Conservation (phyloP, 306 rosid species). For the Quercus engelmannii region DNA sequence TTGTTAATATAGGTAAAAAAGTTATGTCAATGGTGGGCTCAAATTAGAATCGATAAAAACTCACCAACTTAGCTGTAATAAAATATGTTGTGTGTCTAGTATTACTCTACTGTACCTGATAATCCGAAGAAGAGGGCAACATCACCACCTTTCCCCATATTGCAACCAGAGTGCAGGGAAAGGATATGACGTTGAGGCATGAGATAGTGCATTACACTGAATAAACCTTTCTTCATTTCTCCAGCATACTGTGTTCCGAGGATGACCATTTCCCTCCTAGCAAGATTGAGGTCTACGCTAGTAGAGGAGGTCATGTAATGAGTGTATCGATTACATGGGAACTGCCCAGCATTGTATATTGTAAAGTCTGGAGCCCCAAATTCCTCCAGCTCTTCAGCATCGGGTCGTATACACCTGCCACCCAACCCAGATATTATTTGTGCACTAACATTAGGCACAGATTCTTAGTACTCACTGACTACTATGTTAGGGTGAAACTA, state of each 20-base stretch:
- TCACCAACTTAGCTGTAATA: too few species aligned
- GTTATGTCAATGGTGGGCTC: too few species aligned
- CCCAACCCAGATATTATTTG: conserved; percentile 3
- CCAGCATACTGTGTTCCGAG: conserved; percentile 97
- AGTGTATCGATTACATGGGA: conserved; percentile 93
- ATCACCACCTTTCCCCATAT: conserved; percentile 76
- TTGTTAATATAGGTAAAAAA: too few species aligned
- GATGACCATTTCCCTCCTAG: conserved; percentile 92
- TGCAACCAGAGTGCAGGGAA: conserved; percentile 93
- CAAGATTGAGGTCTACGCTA: conserved; percentile 80
- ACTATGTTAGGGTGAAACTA: too few species aligned
- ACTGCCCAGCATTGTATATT: conserved; percentile 89
- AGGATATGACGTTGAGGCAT: conserved; percentile 82
- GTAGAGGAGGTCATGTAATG: conserved; percentile 98
- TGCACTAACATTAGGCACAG: not conserved
- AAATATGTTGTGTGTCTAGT: too few species aligned
- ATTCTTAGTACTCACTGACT: not conserved
- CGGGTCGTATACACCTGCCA: conserved; percentile 94
- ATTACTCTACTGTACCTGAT: conserved; percentile 51
- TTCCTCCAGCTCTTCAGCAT: conserved; percentile 81
- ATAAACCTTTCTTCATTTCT: conserved; percentile 96
- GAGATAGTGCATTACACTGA: conserved; percentile 89
- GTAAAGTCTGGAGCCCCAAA: conserved; percentile 96
- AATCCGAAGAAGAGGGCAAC: conserved; percentile 97
- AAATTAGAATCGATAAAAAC: too few species aligned